Conservation (phyloP, 306 rosid species). For the Ormosia emarginata region DNA sequence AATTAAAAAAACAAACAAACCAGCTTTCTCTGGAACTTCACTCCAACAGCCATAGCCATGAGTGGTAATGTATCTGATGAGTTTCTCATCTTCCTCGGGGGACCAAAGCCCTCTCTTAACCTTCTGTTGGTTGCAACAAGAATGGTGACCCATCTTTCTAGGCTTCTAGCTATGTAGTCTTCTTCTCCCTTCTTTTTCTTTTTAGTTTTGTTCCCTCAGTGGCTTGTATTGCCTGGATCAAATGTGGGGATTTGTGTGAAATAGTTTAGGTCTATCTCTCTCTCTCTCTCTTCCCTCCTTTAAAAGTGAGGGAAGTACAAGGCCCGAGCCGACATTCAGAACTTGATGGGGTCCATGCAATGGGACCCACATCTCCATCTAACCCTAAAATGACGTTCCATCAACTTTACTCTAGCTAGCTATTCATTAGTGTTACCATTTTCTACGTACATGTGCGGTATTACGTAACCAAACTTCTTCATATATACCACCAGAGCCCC, state of each 20-base stretch:
- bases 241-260: constrained; percentile 9
- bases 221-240: constrained; percentile 12
- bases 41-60: constrained; percentile 99
- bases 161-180: neutral
- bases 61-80: constrained; percentile 75
- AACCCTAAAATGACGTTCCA: constrained; percentile 83
- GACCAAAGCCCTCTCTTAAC: constrained; percentile 99
- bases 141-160: constrained; percentile 77
- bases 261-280: constrained; percentile 27
- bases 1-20: constrained; percentile 15
- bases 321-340: constrained; percentile 43
- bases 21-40: constrained; percentile 95
- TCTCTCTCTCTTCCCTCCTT: constrained; percentile 30
- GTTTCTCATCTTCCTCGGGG: constrained; percentile 95
- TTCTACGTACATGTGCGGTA: constrained; percentile 68
- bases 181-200: neutral
- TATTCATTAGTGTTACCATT: constrained; percentile 6
- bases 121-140: constrained; percentile 97
- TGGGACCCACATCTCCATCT: constrained; percentile 63
- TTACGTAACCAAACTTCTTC: constrained; percentile 48
- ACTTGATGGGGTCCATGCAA: constrained; percentile 49
- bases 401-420: constrained; percentile 41
- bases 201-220: constrained; percentile 14
- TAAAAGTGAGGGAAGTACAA: constrained; percentile 35
- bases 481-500: constrained; percentile 22